A percentile compares a stretch with the other conserved stretches of the same genome.
Conservation (phyloP, 306 rosid genomes). For the Prunus davidiana region DNA sequence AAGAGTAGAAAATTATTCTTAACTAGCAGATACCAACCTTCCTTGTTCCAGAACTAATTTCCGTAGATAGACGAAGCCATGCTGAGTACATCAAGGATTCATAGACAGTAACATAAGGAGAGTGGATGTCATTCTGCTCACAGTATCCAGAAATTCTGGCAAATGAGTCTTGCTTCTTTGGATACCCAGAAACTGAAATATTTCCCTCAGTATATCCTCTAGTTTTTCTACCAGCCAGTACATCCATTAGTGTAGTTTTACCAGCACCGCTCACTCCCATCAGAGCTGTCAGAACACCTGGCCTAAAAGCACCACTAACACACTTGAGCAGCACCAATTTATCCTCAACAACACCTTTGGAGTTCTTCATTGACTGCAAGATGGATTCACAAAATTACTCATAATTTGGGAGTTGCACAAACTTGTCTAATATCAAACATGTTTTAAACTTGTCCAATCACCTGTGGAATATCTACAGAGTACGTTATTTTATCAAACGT, state of each 20-base stretch:
- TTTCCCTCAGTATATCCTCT: slow-evolving; percentile 21
- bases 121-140: slow-evolving; percentile 39
- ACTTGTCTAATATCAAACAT: not conserved
- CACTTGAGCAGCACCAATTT: slow-evolving; percentile 17
- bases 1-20: not conserved
- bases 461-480: slow-evolving; percentile 28
- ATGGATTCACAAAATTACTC: not conserved
- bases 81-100: slow-evolving; percentile 67
- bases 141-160: slow-evolving; percentile 27
- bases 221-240: slow-evolving; percentile 25
- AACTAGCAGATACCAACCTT: slow-evolving; percentile 39
- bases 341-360: slow-evolving; percentile 14
- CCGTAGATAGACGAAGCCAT: slow-evolving; percentile 56
- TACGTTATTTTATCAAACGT: slow-evolving; percentile 22
- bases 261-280: slow-evolving; percentile 30
- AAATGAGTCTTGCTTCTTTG: slow-evolving; percentile 21
- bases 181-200: slow-evolving; percentile 18
- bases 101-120: slow-evolving; percentile 61
- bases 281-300: slow-evolving; percentile 24
- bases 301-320: slow-evolving; percentile 27
- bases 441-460: not conserved
- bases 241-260: slow-evolving; percentile 26
- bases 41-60: slow-evolving; percentile 41
- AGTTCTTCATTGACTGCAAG: slow-evolving; percentile 17
- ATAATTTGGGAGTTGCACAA: not conserved